Percentiles rank a stretch among this genome's conserved stretches.
phyloP scores from a whole-genome alignment of 306 rosid genomes.

The Fagus crenata region DNA sequence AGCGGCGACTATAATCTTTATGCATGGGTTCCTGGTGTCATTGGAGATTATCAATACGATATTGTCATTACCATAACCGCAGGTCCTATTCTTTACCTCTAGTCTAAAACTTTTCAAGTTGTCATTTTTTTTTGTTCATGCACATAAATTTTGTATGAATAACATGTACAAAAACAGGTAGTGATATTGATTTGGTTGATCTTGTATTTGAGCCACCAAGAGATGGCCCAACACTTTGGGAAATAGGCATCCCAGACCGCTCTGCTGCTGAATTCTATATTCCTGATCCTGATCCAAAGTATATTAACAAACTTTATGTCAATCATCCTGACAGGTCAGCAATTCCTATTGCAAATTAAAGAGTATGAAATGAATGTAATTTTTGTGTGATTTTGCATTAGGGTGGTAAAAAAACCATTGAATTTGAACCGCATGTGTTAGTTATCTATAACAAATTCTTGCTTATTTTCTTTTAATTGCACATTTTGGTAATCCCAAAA shows the following conservation, averaged over 20 bases:
- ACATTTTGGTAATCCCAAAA: no score
- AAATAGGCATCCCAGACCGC: conserved; percentile 90
- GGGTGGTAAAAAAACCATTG: no score
- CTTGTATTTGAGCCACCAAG: conserved; percentile 72
- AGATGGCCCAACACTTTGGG: conserved; percentile 89
- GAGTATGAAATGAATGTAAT: no score
- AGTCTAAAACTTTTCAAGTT: neutral
- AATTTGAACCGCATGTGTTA: no score
- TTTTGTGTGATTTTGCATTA: no score
- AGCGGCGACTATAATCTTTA: conserved; percentile 57
- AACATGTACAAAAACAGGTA: conserved; percentile 42
- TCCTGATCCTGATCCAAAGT: conserved; percentile 78
- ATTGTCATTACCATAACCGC: conserved; percentile 47
- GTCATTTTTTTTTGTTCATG: neutral
- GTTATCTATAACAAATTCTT: no score
- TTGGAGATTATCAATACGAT: conserved; percentile 69
- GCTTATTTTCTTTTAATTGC: no score
- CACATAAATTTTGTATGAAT: conserved; percentile 7
- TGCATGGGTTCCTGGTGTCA: conserved; percentile 79
- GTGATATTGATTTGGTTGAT: conserved; percentile 55
- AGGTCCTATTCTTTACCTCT: conserved; percentile 39
- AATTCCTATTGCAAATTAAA: neutral
- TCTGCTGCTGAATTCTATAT: conserved; percentile 76
- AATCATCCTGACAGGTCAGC: conserved; percentile 79
- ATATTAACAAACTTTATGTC: conserved; percentile 69